Evolutionary conservation across 73 alveolate genomes (phyloP).

Genomic region (Tetrahymena elliotti): DNA sequence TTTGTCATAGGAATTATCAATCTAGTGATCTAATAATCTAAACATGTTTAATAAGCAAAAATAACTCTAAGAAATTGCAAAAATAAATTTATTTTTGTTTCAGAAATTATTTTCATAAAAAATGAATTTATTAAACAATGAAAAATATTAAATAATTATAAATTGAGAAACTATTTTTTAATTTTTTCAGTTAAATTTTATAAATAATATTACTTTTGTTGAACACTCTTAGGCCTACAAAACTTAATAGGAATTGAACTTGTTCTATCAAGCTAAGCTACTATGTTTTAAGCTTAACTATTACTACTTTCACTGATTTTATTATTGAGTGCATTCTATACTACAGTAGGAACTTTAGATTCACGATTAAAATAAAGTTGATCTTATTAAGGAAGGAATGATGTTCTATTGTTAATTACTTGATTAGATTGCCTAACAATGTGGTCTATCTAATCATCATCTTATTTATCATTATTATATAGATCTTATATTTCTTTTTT

Average conservation of each 20-base stretch:
- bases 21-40: neutral
- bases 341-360: neutral
- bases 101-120: too few species aligned
- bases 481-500: neutral
- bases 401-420: neutral
- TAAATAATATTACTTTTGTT: neutral
- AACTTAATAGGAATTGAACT: neutral
- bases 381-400: neutral
- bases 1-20: neutral
- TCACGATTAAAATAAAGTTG: neutral
- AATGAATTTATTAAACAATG: too few species aligned
- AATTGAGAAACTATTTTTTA: too few species aligned
- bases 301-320: neutral
- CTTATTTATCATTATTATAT: neutral
- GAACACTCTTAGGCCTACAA: neutral
- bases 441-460: neutral
- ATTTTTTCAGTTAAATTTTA: too few species aligned
- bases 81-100: too few species aligned
- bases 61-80: neutral
- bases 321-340: neutral
- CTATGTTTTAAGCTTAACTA: neutral
- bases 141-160: too few species aligned
- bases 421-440: neutral
- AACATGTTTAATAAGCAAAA: neutral
- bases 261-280: neutral